These are phyloP conservation scores for Fusarium tjaetaba DNA, from an alignment of 2,329 filamentous ascomycete genomes.

Conservation along the genomic window DNA sequence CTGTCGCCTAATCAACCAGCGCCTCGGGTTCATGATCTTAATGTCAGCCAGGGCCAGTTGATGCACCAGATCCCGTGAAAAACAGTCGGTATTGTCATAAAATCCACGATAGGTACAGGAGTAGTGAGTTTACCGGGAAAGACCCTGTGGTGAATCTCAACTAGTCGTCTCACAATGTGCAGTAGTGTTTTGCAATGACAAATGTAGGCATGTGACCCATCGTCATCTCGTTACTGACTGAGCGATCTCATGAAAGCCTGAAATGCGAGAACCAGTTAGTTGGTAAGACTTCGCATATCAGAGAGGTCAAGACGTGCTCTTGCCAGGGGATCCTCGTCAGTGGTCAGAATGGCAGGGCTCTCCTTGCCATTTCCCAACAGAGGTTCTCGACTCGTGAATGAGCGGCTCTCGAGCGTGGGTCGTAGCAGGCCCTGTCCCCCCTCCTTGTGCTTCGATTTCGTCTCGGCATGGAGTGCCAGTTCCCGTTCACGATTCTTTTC, in stretches of 20 bases:
- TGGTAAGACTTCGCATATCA: slow-evolving; percentile 52
- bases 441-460: slow-evolving; percentile 55
- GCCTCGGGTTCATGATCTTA: neutral
- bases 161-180: neutral
- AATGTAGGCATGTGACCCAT: neutral
- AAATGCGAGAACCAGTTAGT: slow-evolving; percentile 44
- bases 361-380: slow-evolving; percentile 64
- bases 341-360: slow-evolving; percentile 68
- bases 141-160: neutral
- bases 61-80: neutral
- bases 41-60: neutral
- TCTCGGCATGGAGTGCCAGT: slow-evolving; percentile 61
- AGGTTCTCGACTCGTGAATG: slow-evolving; percentile 75
- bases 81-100: neutral
- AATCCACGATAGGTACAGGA: neutral
- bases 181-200: neutral
- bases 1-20: neutral
- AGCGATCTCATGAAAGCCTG: slow-evolving; percentile 46
- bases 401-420: slow-evolving; percentile 63
- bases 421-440: slow-evolving; percentile 51
- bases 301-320: slow-evolving; percentile 59
- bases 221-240: slow-evolving; percentile 35
- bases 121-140: neutral
- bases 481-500: slow-evolving; percentile 77
- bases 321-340: slow-evolving; percentile 58